Evolutionary conservation across 2,329 filamentous ascomycete species (phyloP), one percentile per base, ranked within the genome.

Genomic region (Xylariaceae sp.): DNA sequence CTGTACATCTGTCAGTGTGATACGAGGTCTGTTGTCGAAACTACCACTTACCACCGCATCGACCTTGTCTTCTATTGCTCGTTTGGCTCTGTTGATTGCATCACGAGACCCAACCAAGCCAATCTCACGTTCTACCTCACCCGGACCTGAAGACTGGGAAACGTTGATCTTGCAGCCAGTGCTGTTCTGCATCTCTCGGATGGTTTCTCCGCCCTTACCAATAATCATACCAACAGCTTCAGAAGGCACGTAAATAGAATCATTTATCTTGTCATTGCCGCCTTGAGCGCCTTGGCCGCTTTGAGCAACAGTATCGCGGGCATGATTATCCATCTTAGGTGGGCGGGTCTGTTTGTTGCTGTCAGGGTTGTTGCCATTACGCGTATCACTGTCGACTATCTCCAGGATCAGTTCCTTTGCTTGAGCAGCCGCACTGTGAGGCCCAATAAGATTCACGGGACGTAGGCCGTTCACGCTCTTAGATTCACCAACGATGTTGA

Each of bases 141-240:
- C 82, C 43, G 88, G 87, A 13, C 88, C 88, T 29, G 86, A 87
- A 6, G 91, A 87, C 65, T 90, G 89, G 26, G 90, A 89, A 21
- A 96, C 92, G 66, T 96, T 96, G 78, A 96, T 96, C 77, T 96
- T 96, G 81, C 92, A 96, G 39, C 90, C 89, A 4, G 91, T 94
- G 26, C 78, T 82, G 67, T 86, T 88, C 72, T 96, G 92, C 87
- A 96, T 95, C 63, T 96, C 91, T 61, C 92, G 91, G 69, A 96
- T 96, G 0, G 92, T 95, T 75, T 96, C 92, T 60, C 92, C 92
- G 51, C 91, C 89, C 78, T 96, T 96, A 60, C 92, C 92, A 57
- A 96, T 96, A 61, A 96, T 96, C 92, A 96, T 96, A 56, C 92
- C 92, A 49, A 96, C 92, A 5, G 92, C 89, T 70, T 96, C 92